A percentile compares a stretch with the other conserved stretches of the same genome.
phyloP scores from a whole-genome alignment of 805 yeast genomes.

The Sugiyamaella mastotermitis region DNA sequence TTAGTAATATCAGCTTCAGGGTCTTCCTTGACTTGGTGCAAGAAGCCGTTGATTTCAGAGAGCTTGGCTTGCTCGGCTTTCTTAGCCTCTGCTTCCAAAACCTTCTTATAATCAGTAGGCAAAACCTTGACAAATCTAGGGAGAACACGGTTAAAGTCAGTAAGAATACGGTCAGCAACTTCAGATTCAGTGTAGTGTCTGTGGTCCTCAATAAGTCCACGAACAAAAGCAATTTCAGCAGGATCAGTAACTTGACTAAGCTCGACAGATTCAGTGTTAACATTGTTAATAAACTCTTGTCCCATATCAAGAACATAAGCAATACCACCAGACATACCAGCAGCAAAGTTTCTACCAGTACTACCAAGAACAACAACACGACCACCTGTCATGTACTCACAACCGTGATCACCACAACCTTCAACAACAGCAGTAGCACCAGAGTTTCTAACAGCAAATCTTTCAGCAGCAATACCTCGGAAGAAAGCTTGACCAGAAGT shows the following conservation, averaged over 20 bases:
- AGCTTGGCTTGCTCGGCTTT: conserved; percentile 55
- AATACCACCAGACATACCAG: conserved; percentile 99
- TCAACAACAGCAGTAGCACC: conserved; percentile 97
- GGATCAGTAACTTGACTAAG: conserved; percentile 75
- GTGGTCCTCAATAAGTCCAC: conserved; percentile 92
- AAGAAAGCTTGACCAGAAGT: conserved; percentile 91
- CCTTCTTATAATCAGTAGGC: conserved; percentile 87
- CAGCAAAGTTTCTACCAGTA: conserved; percentile 89
- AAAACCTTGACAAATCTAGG: conserved; percentile 89
- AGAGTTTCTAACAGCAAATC: conserved; percentile 97
- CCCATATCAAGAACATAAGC: conserved; percentile 95
- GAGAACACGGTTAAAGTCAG: conserved; percentile 81
- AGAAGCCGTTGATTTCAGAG: conserved; percentile 53
- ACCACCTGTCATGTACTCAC: conserved; percentile 99
- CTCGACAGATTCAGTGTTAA: conserved; percentile 78
- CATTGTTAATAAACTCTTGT: conserved; percentile 79
- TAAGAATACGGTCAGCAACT: conserved; percentile 75
- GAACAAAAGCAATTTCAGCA: conserved; percentile 85
- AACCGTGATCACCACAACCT: conserved; percentile 97
- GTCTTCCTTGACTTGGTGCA: conserved; percentile 64
- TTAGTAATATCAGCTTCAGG: conserved; percentile 83
- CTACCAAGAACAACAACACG: conserved; percentile 88
- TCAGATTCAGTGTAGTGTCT: conserved; percentile 91
- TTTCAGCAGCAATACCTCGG: conserved; percentile 96
- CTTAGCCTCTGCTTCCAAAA: conserved; percentile 69